These are phyloP conservation scores for Phialocephala sp. DNA, from an alignment of 2,329 filamentous ascomycete genomes.

Conservation along the genomic window DNA sequence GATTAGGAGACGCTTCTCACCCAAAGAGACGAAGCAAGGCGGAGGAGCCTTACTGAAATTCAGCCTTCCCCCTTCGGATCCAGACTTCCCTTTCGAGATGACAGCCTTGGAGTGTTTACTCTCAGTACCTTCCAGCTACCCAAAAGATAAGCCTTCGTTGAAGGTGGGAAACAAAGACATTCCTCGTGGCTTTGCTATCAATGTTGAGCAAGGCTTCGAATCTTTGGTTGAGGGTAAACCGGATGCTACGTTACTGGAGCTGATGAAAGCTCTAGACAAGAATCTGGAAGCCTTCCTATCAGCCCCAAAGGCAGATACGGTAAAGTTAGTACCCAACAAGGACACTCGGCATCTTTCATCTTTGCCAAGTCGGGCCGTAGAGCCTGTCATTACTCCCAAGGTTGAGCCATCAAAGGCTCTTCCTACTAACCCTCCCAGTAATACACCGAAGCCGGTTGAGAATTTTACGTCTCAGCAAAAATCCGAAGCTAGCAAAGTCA, in stretches of 20 bases:
- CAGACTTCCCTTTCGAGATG: conserved; percentile 83
- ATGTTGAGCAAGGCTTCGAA: conserved; percentile 78
- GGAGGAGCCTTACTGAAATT: conserved; percentile 62
- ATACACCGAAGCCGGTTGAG: conserved; percentile 28
- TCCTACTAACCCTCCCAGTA: background rate
- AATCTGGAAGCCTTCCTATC: conserved; percentile 73
- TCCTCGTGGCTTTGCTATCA: conserved; percentile 73
- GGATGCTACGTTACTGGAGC: conserved; percentile 64
- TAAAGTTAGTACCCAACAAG: conserved; percentile 60
- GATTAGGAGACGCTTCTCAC: conserved; percentile 68
- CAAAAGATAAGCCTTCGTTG: conserved; percentile 61
- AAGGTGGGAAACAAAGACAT: conserved; percentile 73
- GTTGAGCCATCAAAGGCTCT: conserved; percentile 13
- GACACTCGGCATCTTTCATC: conserved; percentile 42
- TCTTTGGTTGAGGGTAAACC: conserved; percentile 61
- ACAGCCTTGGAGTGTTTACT: conserved; percentile 71
- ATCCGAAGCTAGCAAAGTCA: conserved; percentile 63
- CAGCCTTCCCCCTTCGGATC: conserved; percentile 74
- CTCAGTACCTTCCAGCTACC: conserved; percentile 68
- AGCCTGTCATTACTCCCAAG: conserved; percentile 23
- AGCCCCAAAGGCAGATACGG: conserved; percentile 72
- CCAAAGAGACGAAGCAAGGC: conserved; percentile 47
- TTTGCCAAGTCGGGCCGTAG: conserved; percentile 35
- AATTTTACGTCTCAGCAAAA: conserved; percentile 64
- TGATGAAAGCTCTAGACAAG: conserved; percentile 74